Conservation (phyloP, 768 basidiomycete species). For the Nidularia sp. region DNA sequence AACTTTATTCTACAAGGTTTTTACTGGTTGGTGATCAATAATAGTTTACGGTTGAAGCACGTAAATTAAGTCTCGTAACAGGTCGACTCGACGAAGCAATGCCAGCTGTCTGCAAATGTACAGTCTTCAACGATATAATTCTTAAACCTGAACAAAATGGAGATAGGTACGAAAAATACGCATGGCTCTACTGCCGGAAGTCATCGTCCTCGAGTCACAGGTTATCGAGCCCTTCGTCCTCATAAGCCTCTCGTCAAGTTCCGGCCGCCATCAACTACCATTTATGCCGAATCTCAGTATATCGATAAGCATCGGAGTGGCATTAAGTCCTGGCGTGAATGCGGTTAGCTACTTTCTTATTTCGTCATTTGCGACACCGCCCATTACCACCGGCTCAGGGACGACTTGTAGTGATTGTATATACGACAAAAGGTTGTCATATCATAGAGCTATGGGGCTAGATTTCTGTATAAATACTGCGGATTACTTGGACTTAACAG, state of each 20-base stretch:
- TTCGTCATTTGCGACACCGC: not conserved
- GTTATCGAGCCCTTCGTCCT: not conserved
- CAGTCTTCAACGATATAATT: not conserved
- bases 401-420: not conserved
- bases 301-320: slow-evolving; percentile 5
- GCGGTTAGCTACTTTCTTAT: not conserved
- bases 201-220: not conserved
- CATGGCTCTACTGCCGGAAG: slow-evolving; percentile 2
- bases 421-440: not conserved
- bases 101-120: too few relatives aligned
- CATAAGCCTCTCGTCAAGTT: slow-evolving; percentile 10
- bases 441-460: not conserved
- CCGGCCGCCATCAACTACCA: slow-evolving; percentile 15
- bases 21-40: too few relatives aligned
- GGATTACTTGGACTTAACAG: not conserved
- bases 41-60: too few relatives aligned
- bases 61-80: too few relatives aligned
- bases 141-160: slow-evolving; percentile 2
- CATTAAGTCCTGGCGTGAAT: slow-evolving; percentile 3
- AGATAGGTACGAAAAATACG: slow-evolving; percentile 4
- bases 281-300: not conserved
- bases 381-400: not conserved
- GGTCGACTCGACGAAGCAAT: too few relatives aligned
- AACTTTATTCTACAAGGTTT: too few relatives aligned
- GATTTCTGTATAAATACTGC: not conserved